phyloP scores from a whole-genome alignment of 2,329 filamentous ascomycete species.

The Aspergillus sp. region DNA sequence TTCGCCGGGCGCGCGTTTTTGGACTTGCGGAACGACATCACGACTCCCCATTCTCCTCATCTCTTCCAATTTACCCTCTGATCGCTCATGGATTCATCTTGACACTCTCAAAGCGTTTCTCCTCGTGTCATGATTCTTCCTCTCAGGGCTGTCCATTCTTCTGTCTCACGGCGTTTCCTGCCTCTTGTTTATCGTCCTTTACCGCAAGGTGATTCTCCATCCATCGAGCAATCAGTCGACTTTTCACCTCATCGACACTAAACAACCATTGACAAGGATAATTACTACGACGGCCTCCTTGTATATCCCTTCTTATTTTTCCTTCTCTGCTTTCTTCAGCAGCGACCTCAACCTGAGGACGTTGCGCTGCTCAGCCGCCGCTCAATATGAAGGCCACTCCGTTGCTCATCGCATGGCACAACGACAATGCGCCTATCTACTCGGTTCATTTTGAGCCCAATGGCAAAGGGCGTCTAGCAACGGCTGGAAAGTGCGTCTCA shows the following conservation, averaged over 20 bases:
- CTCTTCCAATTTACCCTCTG: not conserved
- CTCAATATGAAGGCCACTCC: constrained; percentile 84
- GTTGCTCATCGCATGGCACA: constrained; percentile 97
- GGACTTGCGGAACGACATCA: constrained; percentile 14
- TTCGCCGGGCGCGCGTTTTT: constrained; percentile 4
- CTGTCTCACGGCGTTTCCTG: not conserved
- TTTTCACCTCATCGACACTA: not conserved
- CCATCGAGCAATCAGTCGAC: not conserved
- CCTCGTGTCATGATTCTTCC: not conserved
- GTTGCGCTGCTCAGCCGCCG: constrained; percentile 21
- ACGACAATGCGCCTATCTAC: constrained; percentile 94
- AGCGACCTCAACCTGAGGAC: constrained; percentile 12
- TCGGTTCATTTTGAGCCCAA: constrained; percentile 93
- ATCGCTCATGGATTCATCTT: not conserved
- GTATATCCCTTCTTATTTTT: not conserved
- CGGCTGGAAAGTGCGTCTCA: constrained; percentile 63
- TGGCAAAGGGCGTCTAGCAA: constrained; percentile 85
- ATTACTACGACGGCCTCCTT: not conserved
- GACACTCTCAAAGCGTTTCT: not conserved
- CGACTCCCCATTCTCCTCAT: constrained; percentile 4
- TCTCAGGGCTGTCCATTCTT: not conserved
- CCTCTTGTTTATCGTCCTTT: not conserved
- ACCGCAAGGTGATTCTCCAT: not conserved
- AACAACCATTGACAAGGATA: not conserved
- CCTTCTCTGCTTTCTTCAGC: not conserved